Conservation (phyloP, 495 filamentous ascomycete genomes). For the Thermochaetoides thermophila region DNA sequence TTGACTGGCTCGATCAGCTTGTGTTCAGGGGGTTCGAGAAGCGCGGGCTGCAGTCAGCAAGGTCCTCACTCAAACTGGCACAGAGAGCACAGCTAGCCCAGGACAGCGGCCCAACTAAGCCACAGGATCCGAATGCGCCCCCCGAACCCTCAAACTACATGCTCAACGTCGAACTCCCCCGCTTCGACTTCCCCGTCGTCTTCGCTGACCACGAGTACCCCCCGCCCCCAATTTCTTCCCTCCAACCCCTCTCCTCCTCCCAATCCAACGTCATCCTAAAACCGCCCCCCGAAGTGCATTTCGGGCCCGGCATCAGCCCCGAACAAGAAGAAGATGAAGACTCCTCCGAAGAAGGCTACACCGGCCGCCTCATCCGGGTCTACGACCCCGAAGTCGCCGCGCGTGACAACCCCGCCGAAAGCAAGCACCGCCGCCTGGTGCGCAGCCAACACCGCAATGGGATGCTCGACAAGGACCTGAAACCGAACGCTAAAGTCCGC, state of each 20-base stretch:
- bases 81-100: conserved; percentile 21
- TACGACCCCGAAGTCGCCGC: conserved; percentile 90
- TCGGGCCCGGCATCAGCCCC: conserved; percentile 67
- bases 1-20: conserved; percentile 90
- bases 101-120: too few relatives aligned
- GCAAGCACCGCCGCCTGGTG: conserved; percentile 82
- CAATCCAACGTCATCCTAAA: conserved; percentile 56
- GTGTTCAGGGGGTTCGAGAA: conserved; percentile 80
- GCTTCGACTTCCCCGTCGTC: conserved; percentile 91
- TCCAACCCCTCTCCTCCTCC: conserved; percentile 39
- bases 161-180: conserved; percentile 80
- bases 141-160: conserved; percentile 39
- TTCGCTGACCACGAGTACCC: conserved; percentile 90
- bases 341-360: too few relatives aligned
- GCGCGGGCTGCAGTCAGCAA: conserved; percentile 43
- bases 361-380: conserved; percentile 54
- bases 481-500: conserved; percentile 89
- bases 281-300: conserved; percentile 65
- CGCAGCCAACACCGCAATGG: conserved; percentile 80
- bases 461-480: conserved; percentile 80
- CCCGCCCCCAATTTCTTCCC: conserved; percentile 60
- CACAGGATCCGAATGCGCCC: conserved; percentile 36
- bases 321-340: conserved; percentile 39
- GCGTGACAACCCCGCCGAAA: conserved; percentile 84
- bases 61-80: conserved; percentile 19